A percentile compares a stretch with the other conserved stretches of the same genome.
These are phyloP conservation scores for Prunus dulcis DNA, from an alignment of 306 rosid genomes.

Conservation along the genomic window DNA sequence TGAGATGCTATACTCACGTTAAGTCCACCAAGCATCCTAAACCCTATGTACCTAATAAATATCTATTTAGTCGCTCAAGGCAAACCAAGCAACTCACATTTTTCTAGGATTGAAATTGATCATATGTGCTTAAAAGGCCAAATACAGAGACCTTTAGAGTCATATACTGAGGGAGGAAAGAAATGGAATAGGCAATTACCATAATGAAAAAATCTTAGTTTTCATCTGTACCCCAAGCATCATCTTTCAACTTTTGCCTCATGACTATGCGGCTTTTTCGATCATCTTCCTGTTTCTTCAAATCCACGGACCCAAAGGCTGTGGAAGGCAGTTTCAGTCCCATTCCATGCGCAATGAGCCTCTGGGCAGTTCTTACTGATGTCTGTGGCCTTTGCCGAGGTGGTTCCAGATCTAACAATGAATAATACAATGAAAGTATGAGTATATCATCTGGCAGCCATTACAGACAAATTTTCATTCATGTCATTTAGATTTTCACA, in stretches of 20 bases:
- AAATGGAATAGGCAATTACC: background rate
- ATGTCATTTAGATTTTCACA: too few species aligned
- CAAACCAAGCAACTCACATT: background rate
- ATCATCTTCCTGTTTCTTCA: conserved; percentile 62
- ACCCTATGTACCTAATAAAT: background rate
- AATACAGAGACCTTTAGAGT: background rate
- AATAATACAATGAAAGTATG: background rate
- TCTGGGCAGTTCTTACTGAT: conserved; percentile 70
- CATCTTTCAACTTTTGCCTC: conserved; percentile 79
- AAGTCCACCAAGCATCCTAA: background rate
- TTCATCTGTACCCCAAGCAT: conserved; percentile 86
- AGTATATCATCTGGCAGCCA: background rate
- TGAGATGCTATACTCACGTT: background rate
- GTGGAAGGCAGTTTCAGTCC: conserved; percentile 64
- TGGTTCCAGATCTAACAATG: conserved; percentile 74
- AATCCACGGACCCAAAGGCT: conserved; percentile 45
- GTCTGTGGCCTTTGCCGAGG: conserved; percentile 83
- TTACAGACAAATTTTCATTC: too few species aligned
- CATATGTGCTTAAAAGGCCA: background rate
- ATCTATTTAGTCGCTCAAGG: background rate
- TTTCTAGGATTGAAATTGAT: background rate
- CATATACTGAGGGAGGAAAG: background rate
- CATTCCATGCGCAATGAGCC: conserved; percentile 90
- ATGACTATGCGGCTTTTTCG: conserved; percentile 69
- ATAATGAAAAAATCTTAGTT: background rate